Base-by-base conservation (phyloP, 495 filamentous ascomycete genomes). In the Penicillium argentinense region DNA sequence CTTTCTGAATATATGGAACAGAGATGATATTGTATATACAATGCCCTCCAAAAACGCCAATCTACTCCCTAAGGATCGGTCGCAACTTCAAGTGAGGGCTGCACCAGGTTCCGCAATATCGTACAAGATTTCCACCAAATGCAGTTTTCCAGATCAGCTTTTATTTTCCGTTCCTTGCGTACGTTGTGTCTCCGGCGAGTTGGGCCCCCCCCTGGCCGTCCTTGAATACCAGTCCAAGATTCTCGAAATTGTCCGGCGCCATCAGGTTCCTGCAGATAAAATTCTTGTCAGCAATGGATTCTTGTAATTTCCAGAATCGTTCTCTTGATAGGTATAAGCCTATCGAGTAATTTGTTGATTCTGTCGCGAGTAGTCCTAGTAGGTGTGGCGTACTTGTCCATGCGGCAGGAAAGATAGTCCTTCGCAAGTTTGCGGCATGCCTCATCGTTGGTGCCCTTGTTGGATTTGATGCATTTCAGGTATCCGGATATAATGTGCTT, bases 201-300 rank as follows among this genome's bases (percentile, higher is more conserved):
- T 33, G 9, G 29, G 30, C n/a, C 21, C 57, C 53, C 8, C 39
- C n/a, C 43, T 57, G 49, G 9, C 64, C 57, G 7, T 75, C 62
- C 32, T 77, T 68, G 22, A 89, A 87, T 9, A 72, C 69, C 47
- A 95, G 91, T 1, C 93, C 93, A 18, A 98, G 73, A 53, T 98
- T 98, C 68, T 86, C 86, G 59, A 97, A 89, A 42, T 92, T 84
- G 59, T 98, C 93, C 41, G 81, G 87, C 14, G 90, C 89, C 93
- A 98, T 98, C 24, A 98, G 75, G 61, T 96, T 96, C 59, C 91
- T 96, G 55, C 13, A 23, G 11, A 23, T 2, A 27, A 11, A 9
- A 16, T 33, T 33, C 42, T 18, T 26, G 37, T 59, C 37, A 53
- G 50, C 9, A 42, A n/a, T 22, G n/a, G n/a, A n/a, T 17, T 17